These are phyloP conservation scores for Chamaecrista fasciculata DNA, from an alignment of 306 rosid species.

Conservation along the genomic window DNA sequence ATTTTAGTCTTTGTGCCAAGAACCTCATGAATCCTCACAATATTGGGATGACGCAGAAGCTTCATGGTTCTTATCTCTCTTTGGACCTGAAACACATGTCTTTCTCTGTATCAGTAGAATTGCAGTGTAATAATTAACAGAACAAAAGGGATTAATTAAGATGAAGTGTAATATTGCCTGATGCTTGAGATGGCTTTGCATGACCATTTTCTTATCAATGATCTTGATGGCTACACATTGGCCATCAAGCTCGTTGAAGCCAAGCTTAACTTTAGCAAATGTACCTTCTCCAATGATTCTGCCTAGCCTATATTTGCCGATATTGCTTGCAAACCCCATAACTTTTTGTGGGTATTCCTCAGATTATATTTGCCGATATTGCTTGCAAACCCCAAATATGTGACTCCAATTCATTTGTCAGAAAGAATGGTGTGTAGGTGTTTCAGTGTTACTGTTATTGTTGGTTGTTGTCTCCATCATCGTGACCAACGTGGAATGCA, in stretches of 20 bases:
- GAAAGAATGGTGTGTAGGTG: no score
- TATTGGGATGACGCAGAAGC: constrained; percentile 70
- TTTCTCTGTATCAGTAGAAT: neutral
- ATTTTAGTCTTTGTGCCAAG: constrained; percentile 73
- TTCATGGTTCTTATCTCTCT: constrained; percentile 86
- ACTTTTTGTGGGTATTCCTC: neutral
- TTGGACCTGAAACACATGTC: constrained; percentile 66
- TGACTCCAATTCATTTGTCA: no score
- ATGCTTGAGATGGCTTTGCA: constrained; percentile 51
- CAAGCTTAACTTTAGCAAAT: constrained; percentile 82
- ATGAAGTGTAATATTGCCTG: constrained; percentile 55
- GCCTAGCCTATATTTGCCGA: constrained; percentile 62
- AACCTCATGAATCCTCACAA: constrained; percentile 76
- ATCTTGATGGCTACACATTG: constrained; percentile 62
- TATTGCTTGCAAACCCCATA: constrained; percentile 51
- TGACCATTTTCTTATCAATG: constrained; percentile 72
- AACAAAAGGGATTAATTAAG: neutral
- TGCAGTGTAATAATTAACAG: neutral
- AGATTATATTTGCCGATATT: no score
- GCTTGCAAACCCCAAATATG: no score
- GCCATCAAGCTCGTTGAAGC: constrained; percentile 41
- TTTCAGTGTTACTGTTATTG: no score
- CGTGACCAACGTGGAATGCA: no score
- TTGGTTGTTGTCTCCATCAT: no score
- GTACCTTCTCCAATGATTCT: constrained; percentile 77